phyloP scores from a whole-genome alignment of 108 stramenopile genomes.

The Nitzschia inconspicua region DNA sequence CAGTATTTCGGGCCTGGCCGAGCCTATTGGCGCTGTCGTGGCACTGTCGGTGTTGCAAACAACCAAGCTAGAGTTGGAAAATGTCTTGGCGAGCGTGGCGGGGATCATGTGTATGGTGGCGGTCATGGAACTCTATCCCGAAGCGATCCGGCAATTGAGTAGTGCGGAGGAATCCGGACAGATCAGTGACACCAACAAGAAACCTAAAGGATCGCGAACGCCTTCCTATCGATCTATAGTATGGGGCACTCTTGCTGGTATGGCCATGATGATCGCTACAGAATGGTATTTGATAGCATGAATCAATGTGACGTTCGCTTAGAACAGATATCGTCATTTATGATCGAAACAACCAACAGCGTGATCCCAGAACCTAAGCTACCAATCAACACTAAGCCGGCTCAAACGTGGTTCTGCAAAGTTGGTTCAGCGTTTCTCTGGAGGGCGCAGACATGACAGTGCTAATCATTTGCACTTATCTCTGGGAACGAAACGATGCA shows the following conservation, averaged over 20 bases:
- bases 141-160: constrained; percentile 44
- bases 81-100: constrained; percentile 81
- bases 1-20: constrained; percentile 68
- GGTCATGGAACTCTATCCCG: constrained; percentile 72
- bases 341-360: too few species aligned
- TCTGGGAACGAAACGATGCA: too few species aligned
- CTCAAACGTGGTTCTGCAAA: too few species aligned
- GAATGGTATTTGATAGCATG: constrained; percentile 30
- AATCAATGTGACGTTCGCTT: too few species aligned
- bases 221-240: constrained; percentile 16
- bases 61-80: constrained; percentile 43
- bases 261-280: constrained; percentile 24
- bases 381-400: too few species aligned
- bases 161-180: neutral
- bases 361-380: too few species aligned
- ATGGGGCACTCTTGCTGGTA: constrained; percentile 21
- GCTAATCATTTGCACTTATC: too few species aligned
- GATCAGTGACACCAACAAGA: neutral
- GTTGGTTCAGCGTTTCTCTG: too few species aligned
- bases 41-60: constrained; percentile 37
- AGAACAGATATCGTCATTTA: too few species aligned
- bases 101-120: constrained; percentile 84
- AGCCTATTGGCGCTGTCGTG: constrained; percentile 70
- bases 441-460: too few species aligned
- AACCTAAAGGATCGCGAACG: neutral